phyloP scores from a whole-genome alignment of 257 asterid species.

The Penstemon newberryi region DNA sequence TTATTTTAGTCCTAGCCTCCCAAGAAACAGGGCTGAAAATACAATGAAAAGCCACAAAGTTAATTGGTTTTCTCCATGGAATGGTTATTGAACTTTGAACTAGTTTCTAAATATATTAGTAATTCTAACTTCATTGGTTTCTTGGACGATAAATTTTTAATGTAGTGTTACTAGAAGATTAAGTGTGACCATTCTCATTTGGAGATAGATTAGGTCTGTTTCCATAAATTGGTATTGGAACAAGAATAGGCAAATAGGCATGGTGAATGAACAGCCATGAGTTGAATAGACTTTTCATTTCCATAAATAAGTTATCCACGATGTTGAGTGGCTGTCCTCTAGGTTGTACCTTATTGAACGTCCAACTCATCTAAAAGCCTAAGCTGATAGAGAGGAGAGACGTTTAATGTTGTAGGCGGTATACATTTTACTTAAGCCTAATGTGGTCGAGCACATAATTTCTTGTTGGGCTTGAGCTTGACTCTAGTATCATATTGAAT shows the following conservation, averaged over 20 bases:
- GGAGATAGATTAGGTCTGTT: not conserved
- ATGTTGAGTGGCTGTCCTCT: not conserved
- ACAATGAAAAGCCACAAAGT: constrained; percentile 3
- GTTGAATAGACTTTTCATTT: too few relatives aligned
- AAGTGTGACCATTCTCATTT: not conserved
- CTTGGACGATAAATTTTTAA: not conserved
- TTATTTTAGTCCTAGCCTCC: not conserved
- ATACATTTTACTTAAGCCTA: too few relatives aligned
- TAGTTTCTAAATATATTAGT: not conserved
- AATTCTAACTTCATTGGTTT: not conserved
- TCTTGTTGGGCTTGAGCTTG: too few relatives aligned
- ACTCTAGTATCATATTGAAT: too few relatives aligned
- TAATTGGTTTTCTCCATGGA: not conserved
- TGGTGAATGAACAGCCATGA: too few relatives aligned
- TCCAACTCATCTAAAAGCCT: too few relatives aligned
- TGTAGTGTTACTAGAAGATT: not conserved
- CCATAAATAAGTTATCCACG: not conserved
- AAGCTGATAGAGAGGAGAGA: too few relatives aligned
- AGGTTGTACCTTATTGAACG: too few relatives aligned
- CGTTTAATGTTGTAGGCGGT: too few relatives aligned
- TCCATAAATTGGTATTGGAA: not conserved
- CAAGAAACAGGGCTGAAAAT: not conserved
- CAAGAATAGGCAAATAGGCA: not conserved
- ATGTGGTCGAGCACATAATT: too few relatives aligned
- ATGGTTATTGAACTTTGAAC: not conserved